Conservation (phyloP, 768 basidiomycete genomes). For the Rubroboletus pulcherrimus region DNA sequence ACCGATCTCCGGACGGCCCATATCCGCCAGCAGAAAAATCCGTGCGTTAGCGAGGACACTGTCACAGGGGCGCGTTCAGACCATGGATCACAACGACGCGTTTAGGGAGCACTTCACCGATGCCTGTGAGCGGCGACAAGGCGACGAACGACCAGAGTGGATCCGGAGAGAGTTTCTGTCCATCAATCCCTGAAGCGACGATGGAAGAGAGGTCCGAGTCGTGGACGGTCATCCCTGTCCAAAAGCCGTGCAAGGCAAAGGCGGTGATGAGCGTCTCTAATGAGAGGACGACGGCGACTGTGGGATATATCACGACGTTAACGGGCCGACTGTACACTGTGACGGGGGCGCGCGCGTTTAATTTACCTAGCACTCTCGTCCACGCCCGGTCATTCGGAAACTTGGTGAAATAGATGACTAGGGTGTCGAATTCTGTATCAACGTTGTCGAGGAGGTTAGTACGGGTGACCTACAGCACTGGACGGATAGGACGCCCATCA, state of each 20-base stretch:
- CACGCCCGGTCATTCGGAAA: slow-evolving; percentile 10
- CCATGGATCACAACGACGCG: neutral
- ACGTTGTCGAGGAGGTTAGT: no score
- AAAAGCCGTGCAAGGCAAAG: slow-evolving; percentile 11
- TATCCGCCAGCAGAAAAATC: slow-evolving; percentile 11
- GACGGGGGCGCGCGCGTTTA: neutral
- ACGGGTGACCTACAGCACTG: neutral
- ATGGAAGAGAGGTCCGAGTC: slow-evolving; percentile 8
- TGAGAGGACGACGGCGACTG: slow-evolving; percentile 4
- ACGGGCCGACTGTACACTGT: neutral
- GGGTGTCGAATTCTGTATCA: neutral
- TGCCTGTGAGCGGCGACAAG: neutral
- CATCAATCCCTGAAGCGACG: neutral
- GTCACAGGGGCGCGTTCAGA: neutral
- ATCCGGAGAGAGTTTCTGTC: neutral
- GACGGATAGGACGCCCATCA: neutral
- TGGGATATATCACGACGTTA: neutral
- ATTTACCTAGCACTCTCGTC: neutral
- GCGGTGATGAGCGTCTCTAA: slow-evolving; percentile 8
- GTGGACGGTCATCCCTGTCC: neutral
- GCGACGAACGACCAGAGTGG: slow-evolving; percentile 8
- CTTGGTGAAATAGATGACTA: slow-evolving; percentile 9
- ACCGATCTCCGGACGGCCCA: neutral
- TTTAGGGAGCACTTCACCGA: neutral
- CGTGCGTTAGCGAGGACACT: slow-evolving; percentile 8